Conservation (phyloP, 2,329 filamentous ascomycete genomes). For the Alternaria sp. region DNA sequence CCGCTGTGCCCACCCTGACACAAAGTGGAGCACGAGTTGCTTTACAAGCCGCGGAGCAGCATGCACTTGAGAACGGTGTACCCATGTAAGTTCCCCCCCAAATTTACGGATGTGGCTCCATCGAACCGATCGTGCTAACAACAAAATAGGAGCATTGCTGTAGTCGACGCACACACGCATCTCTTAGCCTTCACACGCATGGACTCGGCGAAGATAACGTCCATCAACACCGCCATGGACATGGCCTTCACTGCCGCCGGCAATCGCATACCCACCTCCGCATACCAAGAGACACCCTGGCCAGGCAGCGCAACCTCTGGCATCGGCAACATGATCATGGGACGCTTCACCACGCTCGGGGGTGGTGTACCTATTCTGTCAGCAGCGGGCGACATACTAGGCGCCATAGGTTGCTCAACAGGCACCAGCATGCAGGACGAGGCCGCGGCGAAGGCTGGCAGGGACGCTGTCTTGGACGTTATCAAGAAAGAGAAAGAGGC, state of each 20-base stretch:
- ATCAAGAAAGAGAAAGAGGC: constrained; percentile 29
- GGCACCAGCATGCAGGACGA: constrained; percentile 64
- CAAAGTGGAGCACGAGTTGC: constrained; percentile 42
- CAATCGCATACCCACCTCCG: constrained; percentile 60
- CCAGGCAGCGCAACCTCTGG: constrained; percentile 60
- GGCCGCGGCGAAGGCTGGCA: constrained; percentile 60
- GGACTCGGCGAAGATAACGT: constrained; percentile 57
- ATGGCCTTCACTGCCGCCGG: constrained; percentile 66
- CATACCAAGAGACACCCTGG: constrained; percentile 61
- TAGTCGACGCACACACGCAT: constrained; percentile 55
- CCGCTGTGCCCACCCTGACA: constrained; percentile 39
- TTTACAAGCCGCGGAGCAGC: constrained; percentile 38
- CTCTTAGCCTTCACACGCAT: constrained; percentile 58
- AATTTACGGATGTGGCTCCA: not conserved
- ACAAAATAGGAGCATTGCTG: constrained; percentile 56
- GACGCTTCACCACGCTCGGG: constrained; percentile 61
- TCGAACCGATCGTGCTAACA: constrained; percentile 2
- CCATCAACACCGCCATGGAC: constrained; percentile 70
- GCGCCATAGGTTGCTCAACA: constrained; percentile 63
- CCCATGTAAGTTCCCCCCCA: constrained; percentile 40
- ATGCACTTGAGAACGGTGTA: constrained; percentile 38
- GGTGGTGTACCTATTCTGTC: constrained; percentile 62
- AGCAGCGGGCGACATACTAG: constrained; percentile 57
- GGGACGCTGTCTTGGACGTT: constrained; percentile 56
- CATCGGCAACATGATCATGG: constrained; percentile 59